A percentile compares a stretch with the other conserved stretches of the same genome.
phyloP scores from a whole-genome alignment of 768 basidiomycete genomes.

The Myochromella boudieri region DNA sequence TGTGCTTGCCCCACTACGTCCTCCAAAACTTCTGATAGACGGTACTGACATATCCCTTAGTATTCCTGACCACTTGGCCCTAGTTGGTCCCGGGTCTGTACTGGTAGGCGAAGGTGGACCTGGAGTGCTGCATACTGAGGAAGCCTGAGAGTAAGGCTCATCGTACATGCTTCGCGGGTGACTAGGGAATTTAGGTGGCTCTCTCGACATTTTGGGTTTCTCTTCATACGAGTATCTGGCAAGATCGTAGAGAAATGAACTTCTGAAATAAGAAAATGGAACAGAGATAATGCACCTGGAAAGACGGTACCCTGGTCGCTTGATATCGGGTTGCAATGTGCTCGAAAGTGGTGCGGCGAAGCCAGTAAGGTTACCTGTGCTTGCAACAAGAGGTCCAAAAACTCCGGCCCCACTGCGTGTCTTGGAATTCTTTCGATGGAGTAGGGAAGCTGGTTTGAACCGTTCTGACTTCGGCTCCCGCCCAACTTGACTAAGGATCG shows the following conservation, averaged over 20 bases:
- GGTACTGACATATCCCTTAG: constrained; percentile 31
- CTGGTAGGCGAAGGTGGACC: constrained; percentile 13
- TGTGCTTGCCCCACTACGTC: constrained; percentile 22
- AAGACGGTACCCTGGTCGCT: constrained; percentile 64
- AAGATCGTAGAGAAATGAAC: neutral
- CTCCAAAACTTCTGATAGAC: constrained; percentile 17
- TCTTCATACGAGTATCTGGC: constrained; percentile 25
- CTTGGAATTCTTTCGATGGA: constrained; percentile 20
- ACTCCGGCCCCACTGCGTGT: constrained; percentile 59
- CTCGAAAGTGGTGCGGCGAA: constrained; percentile 53
- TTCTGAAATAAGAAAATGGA: neutral
- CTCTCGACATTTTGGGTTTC: neutral
- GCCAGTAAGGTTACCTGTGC: constrained; percentile 64
- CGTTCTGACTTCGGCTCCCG: constrained; percentile 1
- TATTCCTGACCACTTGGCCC: constrained; percentile 8
- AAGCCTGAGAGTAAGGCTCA: constrained; percentile 1
- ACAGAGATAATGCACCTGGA: constrained; percentile 42
- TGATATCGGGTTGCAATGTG: constrained; percentile 54
- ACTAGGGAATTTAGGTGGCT: neutral
- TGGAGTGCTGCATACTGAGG: constrained; percentile 1
- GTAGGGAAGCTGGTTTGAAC: constrained; percentile 2
- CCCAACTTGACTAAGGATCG: neutral
- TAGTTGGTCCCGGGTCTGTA: constrained; percentile 9
- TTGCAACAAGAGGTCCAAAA: constrained; percentile 70
- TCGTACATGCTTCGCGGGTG: constrained; percentile 3